Base-by-base conservation (phyloP, 768 basidiomycete genomes). In the Amanita pallidorosea region DNA sequence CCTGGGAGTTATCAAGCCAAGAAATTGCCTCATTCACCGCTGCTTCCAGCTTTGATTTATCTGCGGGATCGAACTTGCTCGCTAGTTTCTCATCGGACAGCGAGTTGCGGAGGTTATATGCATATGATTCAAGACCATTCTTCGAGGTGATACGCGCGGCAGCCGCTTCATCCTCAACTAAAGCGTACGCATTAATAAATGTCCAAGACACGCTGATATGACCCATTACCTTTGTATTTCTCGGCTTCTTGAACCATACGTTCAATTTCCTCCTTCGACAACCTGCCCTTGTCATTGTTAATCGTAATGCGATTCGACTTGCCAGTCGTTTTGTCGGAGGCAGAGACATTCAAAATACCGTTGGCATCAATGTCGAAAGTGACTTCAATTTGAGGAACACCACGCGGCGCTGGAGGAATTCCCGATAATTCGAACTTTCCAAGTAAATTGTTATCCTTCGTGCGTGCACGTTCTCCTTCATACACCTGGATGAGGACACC, bases 311-410 rank as follows among this genome's bases (percentile, higher is more conserved):
- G 85, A 67, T 83, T 89, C 50, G 88, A 91, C 73, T 97, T 96
- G 59, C 94, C 94, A 51, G 94, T 96, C 9, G 91, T 94, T 78
- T 95, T 96, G 72, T 97, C 93, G 37, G 85, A 73, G 4, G 95
- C 94, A 40, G 90, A 90, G 57, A 98, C 95, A 69, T 95, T 96
- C 63, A 95, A 67, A 64, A 95, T 92, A 74, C 91, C 90, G 69
- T 94, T 94, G 56, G 93, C 92, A 61, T 97, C 94, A 55, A 98
- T 92, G 62, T 98, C 94, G 69, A 98, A 97, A 40, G 91, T 95
- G 62, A 98, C 94, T 67, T 97, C 94, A 58, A 97, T 78, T 62
- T 96, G 95, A 62, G 95, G 95, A 58, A 95, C 92, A 74, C 94
- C 94, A 72, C 94, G 90, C 55, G 95, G 95, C 22, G 94, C 91